A percentile compares a stretch with the other conserved stretches of the same genome.
Evolutionary conservation across 108 stramenopile species (phyloP).

Genomic region (Fragilaria crotonensis): DNA sequence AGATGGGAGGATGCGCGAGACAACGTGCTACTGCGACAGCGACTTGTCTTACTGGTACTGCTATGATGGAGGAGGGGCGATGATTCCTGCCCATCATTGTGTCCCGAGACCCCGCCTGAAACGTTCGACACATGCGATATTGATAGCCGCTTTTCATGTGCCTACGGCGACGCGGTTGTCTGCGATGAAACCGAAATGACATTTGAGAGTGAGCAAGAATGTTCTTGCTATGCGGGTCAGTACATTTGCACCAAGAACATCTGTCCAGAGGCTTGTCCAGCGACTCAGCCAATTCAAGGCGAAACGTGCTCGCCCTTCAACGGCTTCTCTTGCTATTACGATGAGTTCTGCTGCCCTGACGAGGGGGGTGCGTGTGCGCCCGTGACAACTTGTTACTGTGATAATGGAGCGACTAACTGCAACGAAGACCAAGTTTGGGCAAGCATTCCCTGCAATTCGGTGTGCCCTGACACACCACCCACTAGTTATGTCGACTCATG

Average conservation of each 20-base stretch:
- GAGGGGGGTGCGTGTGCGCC: neutral
- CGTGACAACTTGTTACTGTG: neutral
- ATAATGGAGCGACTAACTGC: neutral
- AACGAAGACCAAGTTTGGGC: neutral
- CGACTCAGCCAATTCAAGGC: neutral
- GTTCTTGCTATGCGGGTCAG: neutral
- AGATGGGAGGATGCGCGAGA: neutral
- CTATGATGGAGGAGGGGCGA: too few species aligned
- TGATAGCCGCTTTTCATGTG: neutral
- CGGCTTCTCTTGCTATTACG: neutral
- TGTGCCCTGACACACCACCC: neutral
- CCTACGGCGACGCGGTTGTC: neutral
- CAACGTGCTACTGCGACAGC: neutral
- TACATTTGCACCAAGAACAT: neutral
- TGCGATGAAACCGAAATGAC: neutral
- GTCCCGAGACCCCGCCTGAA: neutral
- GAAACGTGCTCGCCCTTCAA: neutral
- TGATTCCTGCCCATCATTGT: neutral
- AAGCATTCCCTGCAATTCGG: neutral
- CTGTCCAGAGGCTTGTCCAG: neutral
- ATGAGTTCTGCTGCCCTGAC: neutral
- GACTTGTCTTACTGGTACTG: neutral
- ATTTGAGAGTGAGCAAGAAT: neutral
- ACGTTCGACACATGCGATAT: neutral
- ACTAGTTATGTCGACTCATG: neutral